phyloP scores from a whole-genome alignment of 2,329 filamentous ascomycete genomes.

The Colletotrichum sp. region DNA sequence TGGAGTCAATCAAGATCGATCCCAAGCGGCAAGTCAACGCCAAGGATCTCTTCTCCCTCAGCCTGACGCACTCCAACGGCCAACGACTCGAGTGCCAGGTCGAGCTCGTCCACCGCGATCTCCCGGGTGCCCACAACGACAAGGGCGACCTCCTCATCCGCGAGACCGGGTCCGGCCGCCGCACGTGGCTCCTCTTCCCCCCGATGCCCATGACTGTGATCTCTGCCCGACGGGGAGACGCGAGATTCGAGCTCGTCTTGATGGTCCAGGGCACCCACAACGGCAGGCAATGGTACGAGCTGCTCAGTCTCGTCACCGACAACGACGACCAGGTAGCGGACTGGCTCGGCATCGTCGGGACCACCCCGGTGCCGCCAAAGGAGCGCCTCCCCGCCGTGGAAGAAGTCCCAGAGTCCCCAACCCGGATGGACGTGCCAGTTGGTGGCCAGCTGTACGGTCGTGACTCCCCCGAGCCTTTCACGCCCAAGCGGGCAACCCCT shows the following conservation, averaged over 20 bases:
- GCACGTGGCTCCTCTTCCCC: slow-evolving; percentile 86
- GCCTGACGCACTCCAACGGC: slow-evolving; percentile 85
- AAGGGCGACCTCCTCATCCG: slow-evolving; percentile 89
- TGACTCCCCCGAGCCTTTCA: slow-evolving; percentile 26
- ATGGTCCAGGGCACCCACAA: slow-evolving; percentile 80
- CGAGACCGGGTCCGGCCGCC: slow-evolving; percentile 77
- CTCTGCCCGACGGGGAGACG: slow-evolving; percentile 79
- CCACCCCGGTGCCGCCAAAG: slow-evolving; percentile 51
- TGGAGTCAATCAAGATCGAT: slow-evolving; percentile 75
- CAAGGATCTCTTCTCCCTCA: slow-evolving; percentile 87
- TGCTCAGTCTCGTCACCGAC: slow-evolving; percentile 77
- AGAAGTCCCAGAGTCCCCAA: slow-evolving; percentile 21
- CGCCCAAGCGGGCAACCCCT: slow-evolving; percentile 36
- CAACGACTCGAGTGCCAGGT: slow-evolving; percentile 89
- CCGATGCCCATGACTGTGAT: slow-evolving; percentile 75
- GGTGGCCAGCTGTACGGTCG: slow-evolving; percentile 11
- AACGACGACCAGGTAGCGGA: slow-evolving; percentile 79
- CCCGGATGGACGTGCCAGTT: slow-evolving; percentile 14
- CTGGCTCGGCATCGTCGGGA: slow-evolving; percentile 82
- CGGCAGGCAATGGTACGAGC: slow-evolving; percentile 78
- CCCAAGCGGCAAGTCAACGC: slow-evolving; percentile 82
- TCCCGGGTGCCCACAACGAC: slow-evolving; percentile 67
- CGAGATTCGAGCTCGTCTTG: slow-evolving; percentile 73
- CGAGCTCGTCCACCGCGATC: slow-evolving; percentile 86
- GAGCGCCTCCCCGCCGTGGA: slow-evolving; percentile 37